Base-by-base conservation (phyloP, 305 asterid species). In the Solanum chacoense region DNA sequence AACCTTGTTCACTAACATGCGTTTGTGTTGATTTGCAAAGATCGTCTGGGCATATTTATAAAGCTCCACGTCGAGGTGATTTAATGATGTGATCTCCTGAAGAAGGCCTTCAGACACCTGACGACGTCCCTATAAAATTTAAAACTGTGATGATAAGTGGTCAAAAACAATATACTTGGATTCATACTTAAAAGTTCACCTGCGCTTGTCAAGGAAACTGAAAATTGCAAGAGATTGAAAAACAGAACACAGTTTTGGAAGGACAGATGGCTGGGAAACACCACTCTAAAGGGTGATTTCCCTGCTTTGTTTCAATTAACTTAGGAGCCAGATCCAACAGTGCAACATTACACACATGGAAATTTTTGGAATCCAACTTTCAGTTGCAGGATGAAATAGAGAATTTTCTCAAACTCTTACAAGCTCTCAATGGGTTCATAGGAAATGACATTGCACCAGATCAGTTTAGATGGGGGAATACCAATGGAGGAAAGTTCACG, bases 31-130 rank as follows among this genome's bases (percentile, higher is more conserved):
- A 94, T 91, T 93, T 59, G 73, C 88, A 89, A 97, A 97, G 87
- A 97, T 92, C 87, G 81, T 87, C 81, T 90, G 94, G 87, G 96
- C 99, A 88, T 97, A 97, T 73, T 91, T 92, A 87, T 96, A 96
- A 87, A 96, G 95, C 92, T 96, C 96, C 87, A 94, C 83, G 38
- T 97, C 99, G 29, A 97, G 93, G 92, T 87, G 92, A 90, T 96
- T 97, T 38, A 97, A 94, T 85, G 93, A 93, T 76, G 90, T 88
- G 28, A 97, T 95, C 91, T 97, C 96, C 90, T 91, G 93, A 85
- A 95, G 90, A 75, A 95, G 93, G 73, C 18, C 92, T 65, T 92
- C 93, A 8, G 97, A 91, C 74, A 96, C 94, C 91, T 18, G 91
- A 86, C 78, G 90, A 79, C 99, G 98, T 36, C 94, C 96, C 99